Percentiles rank a stretch among this genome's conserved stretches.
Evolutionary conservation across 495 filamentous ascomycete genomes (phyloP).

Genomic region (Neurospora intermedia): DNA sequence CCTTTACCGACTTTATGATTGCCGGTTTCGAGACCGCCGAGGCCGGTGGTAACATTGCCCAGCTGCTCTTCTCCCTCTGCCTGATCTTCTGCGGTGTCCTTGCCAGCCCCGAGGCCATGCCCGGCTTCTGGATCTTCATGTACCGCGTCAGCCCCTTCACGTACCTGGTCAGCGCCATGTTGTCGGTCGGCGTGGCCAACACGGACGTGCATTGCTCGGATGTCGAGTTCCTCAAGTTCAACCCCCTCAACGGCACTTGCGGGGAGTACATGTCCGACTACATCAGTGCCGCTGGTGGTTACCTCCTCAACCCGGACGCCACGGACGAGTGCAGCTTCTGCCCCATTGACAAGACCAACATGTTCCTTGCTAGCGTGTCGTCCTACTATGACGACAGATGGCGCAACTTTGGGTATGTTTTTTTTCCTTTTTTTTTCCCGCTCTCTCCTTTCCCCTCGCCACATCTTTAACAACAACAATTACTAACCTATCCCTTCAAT

Average conservation of each 20-base stretch:
- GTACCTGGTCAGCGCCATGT: conserved; percentile 54
- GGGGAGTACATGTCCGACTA: conserved; percentile 45
- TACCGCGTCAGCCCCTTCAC: conserved; percentile 68
- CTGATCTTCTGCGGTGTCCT: conserved; percentile 70
- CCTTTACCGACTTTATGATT: conserved; percentile 59
- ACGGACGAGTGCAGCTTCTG: conserved; percentile 53
- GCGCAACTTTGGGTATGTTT: conserved; percentile 54
- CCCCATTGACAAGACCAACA: conserved; percentile 47
- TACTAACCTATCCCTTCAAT: conserved; percentile 10
- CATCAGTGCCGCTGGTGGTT: conserved; percentile 33
- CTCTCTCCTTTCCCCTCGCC: neutral
- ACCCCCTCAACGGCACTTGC: conserved; percentile 44
- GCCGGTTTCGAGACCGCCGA: conserved; percentile 57
- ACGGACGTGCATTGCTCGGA: conserved; percentile 45
- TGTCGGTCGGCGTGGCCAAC: conserved; percentile 54
- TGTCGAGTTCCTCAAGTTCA: conserved; percentile 49
- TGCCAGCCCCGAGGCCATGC: conserved; percentile 48
- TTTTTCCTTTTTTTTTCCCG: neutral
- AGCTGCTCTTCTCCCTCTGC: conserved; percentile 55
- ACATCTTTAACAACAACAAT: neutral
- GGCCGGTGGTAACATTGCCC: conserved; percentile 54
- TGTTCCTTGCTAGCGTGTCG: conserved; percentile 42
- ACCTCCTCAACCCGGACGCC: conserved; percentile 40
- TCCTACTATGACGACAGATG: conserved; percentile 48
- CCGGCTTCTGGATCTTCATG: conserved; percentile 80